Percentiles rank a stretch among this genome's conserved stretches.
These are phyloP conservation scores for Nitzschia inconspicua DNA, from an alignment of 108 stramenopile genomes.

Conservation along the genomic window DNA sequence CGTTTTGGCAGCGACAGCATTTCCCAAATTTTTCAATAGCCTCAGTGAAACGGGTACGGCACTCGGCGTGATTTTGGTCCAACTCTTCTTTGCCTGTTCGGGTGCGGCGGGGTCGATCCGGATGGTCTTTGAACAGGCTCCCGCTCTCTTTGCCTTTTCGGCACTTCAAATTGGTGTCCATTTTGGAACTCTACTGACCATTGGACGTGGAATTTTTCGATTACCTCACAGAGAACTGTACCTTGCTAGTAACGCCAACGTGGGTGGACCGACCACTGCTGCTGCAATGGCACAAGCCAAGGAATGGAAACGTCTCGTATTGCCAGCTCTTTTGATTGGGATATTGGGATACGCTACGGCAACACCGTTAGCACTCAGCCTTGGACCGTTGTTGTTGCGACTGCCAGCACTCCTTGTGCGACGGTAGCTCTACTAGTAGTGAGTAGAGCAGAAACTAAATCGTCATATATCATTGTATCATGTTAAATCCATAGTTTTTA, in stretches of 20 bases:
- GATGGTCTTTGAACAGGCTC: conserved; percentile 80
- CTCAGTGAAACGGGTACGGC: conserved; percentile 59
- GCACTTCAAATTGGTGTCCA: conserved; percentile 80
- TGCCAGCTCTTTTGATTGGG: conserved; percentile 84
- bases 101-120: conserved; percentile 83
- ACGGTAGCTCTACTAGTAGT: no score
- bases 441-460: no score
- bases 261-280: conserved; percentile 91
- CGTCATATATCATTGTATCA: no score
- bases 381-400: conserved; percentile 58
- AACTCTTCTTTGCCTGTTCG: conserved; percentile 91
- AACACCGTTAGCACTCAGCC: conserved; percentile 77
- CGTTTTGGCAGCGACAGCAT: conserved; percentile 65
- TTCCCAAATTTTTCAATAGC: conserved; percentile 62
- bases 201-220: conserved; percentile 64
- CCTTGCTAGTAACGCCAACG: conserved; percentile 89
- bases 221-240: conserved; percentile 72
- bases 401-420: conserved; percentile 31
- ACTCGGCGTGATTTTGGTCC: conserved; percentile 76
- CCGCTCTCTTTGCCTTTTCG: conserved; percentile 81
- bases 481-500: no score
- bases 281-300: conserved; percentile 94
- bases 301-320: conserved; percentile 79
- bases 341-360: conserved; percentile 92
- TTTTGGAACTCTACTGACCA: conserved; percentile 58